Evolutionary conservation across 495 filamentous ascomycete genomes (phyloP), one percentile per base, ranked within the genome.

Genomic region (Lindgomyces ingoldianus): DNA sequence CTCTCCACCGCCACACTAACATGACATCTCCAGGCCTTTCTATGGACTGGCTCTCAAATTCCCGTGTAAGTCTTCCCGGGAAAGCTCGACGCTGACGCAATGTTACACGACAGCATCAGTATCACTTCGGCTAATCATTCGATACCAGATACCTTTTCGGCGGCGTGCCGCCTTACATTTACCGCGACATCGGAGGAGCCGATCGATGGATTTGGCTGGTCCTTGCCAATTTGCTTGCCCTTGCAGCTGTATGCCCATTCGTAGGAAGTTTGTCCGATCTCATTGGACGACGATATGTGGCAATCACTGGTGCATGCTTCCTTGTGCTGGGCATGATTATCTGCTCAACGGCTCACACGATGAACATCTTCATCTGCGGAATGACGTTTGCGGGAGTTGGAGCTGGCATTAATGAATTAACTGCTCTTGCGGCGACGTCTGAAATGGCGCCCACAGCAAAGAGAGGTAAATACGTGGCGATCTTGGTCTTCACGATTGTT

Each of bases 121-220:
- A 30, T 26, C 24, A 36, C 21, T 24, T 39, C 16, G 12, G 3
- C 4, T 12, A n/a, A 24, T 3, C 11, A 10, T 62, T 18, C 21
- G n/a, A n/a, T n/a, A n/a, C n/a, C n/a, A 60, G 60, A 26, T 63
- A 63, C 24, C 74, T 87, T 1, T 85, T 85, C 55, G 84, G 84
- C 81, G 67, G 72, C 25, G 62, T 74, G 3, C 83, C 84, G 29
- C 85, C 85, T 0, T 81, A 83, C 70, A 86, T 91, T 50, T 89
- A 89, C 70, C 69, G 74, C 10, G 81, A 84, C 18, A 85, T 91
- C 64, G 87, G 87, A 21, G 88, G 87, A 46, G 70, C 78, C 10
- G 83, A 87, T 70, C 76, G 85, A 67, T 90, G 84, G 84, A 79
- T 88, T n/a, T 90, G 88, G 88, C 85, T 90, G 77, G 81, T 88